These are phyloP conservation scores for Cryphonectria nitschkei DNA, from an alignment of 2,329 filamentous ascomycete genomes.

Conservation along the genomic window DNA sequence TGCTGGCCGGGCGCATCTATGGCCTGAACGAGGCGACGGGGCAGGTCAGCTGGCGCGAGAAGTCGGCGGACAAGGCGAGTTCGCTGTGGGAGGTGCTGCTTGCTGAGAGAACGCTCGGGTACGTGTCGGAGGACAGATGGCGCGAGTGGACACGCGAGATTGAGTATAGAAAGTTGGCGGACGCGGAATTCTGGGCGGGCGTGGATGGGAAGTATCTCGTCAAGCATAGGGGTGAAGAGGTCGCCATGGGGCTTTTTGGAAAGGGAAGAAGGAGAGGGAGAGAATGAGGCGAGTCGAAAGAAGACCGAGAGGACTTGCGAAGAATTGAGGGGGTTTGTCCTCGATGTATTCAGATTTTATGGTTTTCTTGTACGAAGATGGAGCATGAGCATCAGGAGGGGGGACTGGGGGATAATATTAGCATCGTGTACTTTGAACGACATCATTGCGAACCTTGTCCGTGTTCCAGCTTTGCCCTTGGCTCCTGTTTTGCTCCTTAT, in stretches of 20 bases:
- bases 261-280: neutral
- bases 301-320: neutral
- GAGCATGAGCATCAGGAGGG: no score
- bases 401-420: neutral
- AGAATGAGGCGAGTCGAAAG: neutral
- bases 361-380: no score
- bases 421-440: neutral
- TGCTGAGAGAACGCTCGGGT: neutral
- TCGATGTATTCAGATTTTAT: neutral
- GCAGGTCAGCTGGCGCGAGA: neutral
- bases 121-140: no score
- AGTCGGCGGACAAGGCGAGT: neutral
- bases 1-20: neutral
- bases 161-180: neutral
- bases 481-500: no score
- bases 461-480: neutral
- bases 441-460: neutral
- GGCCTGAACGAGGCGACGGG: conserved; percentile 1
- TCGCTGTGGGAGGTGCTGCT: neutral
- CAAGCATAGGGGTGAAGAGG: neutral
- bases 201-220: neutral
- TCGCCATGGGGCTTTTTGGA: neutral
- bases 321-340: neutral
- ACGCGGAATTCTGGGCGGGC: neutral
- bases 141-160: neutral